Conservation (phyloP, 805 yeast genomes). For the Tetrapisispora iriomotensis region DNA sequence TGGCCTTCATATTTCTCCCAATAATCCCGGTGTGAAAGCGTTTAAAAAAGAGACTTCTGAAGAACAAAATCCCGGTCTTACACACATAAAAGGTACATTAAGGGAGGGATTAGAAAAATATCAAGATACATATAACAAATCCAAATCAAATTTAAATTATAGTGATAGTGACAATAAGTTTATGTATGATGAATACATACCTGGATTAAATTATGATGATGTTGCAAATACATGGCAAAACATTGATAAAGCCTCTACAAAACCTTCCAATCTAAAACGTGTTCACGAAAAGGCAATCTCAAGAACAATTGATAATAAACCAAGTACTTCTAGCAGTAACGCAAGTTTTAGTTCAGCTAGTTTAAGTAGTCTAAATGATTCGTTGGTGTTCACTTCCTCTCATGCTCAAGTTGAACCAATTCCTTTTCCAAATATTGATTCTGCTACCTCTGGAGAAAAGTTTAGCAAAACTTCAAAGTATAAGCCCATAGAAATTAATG, state of each 20-base stretch:
- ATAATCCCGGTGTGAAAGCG: conserved; percentile 36
- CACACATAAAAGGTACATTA: neutral
- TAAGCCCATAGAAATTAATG: neutral
- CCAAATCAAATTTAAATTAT: neutral
- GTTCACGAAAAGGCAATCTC: conserved; percentile 4
- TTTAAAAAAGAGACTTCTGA: conserved; percentile 43
- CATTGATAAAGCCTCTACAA: neutral
- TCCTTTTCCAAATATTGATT: conserved; percentile 24
- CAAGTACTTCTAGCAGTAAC: neutral
- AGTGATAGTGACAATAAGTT: conserved; percentile 9
- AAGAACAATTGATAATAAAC: conserved; percentile 1
- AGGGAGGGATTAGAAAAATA: neutral
- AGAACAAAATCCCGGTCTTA: neutral
- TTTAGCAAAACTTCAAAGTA: neutral
- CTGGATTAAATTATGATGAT: conserved; percentile 52
- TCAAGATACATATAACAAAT: neutral
- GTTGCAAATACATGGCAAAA: conserved; percentile 41
- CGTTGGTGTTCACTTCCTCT: conserved; percentile 19
- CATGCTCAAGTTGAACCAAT: conserved; percentile 32
- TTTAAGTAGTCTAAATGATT: conserved; percentile 4
- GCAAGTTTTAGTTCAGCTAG: conserved; percentile 5
- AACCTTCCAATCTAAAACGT: no score
- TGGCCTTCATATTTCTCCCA: no score
- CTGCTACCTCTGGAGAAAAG: neutral
- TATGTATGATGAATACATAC: conserved; percentile 63